Base-by-base conservation (phyloP, 352 stramenopile genomes). In the Phytophthora foliorum region DNA sequence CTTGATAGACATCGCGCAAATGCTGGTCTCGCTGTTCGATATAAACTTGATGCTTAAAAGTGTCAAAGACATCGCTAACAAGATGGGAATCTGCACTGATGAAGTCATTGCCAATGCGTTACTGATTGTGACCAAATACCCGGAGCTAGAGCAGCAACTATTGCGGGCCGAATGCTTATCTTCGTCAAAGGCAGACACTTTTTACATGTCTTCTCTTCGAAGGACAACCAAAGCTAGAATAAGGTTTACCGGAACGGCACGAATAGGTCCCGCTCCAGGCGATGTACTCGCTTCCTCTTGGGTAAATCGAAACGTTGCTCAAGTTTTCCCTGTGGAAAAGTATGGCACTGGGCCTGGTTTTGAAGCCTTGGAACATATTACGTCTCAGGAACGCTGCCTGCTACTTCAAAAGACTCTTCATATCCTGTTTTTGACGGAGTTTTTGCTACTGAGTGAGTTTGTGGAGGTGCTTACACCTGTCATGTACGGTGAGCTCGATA, bases 391-490 rank as follows among this genome's bases (percentile, higher is more conserved):
- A 10, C 57, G 56, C 0, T 31, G 44, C 8, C 4, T 64, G 10
- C 57, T 77, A 1, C 36, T 72, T 11, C 53, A 57, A 39, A 66
- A 65, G 25, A 32, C 58, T 46, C 73, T 80, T 6, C 49, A 68
- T 21, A 62, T 78, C 13, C 31, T 83, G 29, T 73, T 72, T 53
- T 44, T 78, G 22, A 74, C 50, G 4, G 72, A 83, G 41, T 81
- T 79, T 39, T 19, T 79, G 6, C 34, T 77, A 17, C 51, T 81
- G 3, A 60, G 71, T 22, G 59, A 81, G 34, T 80, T 71, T 25
- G 63, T 74, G 24, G 72, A 83, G 66, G 62, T 83, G 9, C 29
- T 78, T 11, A 60, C 77, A 2, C 68, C 68, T 4, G 9, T 74
- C 9, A 25, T 78, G 16, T 79, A 83, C 42, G 57, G 72, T 84